Conservation (phyloP, 495 filamentous ascomycete species). For the Penicillium bialowiezense region DNA sequence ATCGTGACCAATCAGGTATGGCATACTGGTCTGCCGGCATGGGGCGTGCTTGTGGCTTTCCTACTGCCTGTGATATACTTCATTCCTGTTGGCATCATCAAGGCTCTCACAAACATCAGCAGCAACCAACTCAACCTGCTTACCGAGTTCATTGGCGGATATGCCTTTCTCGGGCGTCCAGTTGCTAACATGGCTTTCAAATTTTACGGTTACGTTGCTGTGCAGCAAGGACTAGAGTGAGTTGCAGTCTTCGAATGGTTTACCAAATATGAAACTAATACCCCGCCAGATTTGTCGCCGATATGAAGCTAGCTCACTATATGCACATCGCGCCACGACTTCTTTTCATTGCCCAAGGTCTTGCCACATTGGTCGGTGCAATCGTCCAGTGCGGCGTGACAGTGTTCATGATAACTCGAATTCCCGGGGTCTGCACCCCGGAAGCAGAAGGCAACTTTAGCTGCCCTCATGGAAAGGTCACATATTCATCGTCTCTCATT, state of each 20-base stretch:
- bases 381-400: slow-evolving; percentile 65
- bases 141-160: slow-evolving; percentile 70
- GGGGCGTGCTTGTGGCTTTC: slow-evolving; percentile 64
- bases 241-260: slow-evolving; percentile 22
- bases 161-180: slow-evolving; percentile 65
- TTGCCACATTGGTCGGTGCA: slow-evolving; percentile 63
- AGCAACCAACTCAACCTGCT: slow-evolving; percentile 65
- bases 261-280: slow-evolving; percentile 33
- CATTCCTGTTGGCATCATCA: slow-evolving; percentile 49
- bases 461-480: slow-evolving; percentile 65
- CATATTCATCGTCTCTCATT: slow-evolving; percentile 67
- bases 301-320: slow-evolving; percentile 77
- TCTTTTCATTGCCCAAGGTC: slow-evolving; percentile 65
- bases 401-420: slow-evolving; percentile 61
- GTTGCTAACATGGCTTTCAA: slow-evolving; percentile 74
- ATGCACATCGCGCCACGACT: slow-evolving; percentile 71
- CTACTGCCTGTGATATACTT: slow-evolving; percentile 41
- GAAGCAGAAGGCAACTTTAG: slow-evolving; percentile 62
- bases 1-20: slow-evolving; percentile 63
- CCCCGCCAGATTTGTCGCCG: slow-evolving; percentile 57
- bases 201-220: slow-evolving; percentile 70
- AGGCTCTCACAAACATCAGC: slow-evolving; percentile 66
- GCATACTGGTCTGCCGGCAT: slow-evolving; percentile 63
- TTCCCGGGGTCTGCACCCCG: slow-evolving; percentile 58
- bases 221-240: slow-evolving; percentile 49